A percentile compares a stretch with the other conserved stretches of the same genome.
Evolutionary conservation across 2,329 filamentous ascomycete species (phyloP).

Genomic region (Penicillium expansum): DNA sequence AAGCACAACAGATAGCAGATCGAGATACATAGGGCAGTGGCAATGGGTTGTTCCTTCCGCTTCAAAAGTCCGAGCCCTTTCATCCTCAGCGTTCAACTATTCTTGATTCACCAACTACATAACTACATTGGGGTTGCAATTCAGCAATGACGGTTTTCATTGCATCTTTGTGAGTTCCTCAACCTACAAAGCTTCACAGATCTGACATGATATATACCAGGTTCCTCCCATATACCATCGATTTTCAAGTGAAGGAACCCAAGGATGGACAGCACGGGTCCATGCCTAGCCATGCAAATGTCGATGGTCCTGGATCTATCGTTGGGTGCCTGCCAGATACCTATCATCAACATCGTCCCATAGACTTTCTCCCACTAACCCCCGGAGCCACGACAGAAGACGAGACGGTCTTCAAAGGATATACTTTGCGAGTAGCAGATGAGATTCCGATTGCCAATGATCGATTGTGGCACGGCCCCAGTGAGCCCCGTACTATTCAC

Average conservation of each 20-base stretch:
- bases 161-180: slow-evolving; percentile 33
- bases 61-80: background rate
- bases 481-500: slow-evolving; percentile 69
- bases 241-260: slow-evolving; percentile 31
- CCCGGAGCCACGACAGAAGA: slow-evolving; percentile 41
- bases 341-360: slow-evolving; percentile 14
- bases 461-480: slow-evolving; percentile 39
- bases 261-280: slow-evolving; percentile 23
- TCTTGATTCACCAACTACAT: no score
- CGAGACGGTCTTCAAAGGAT: slow-evolving; percentile 40
- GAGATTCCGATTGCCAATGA: slow-evolving; percentile 32
- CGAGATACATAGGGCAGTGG: background rate
- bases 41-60: background rate
- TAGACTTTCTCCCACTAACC: slow-evolving; percentile 29
- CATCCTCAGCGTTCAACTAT: background rate
- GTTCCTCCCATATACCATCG: slow-evolving; percentile 40
- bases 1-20: background rate
- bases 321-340: slow-evolving; percentile 26
- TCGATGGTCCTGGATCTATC: slow-evolving; percentile 23
- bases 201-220: slow-evolving; percentile 17
- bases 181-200: background rate
- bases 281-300: slow-evolving; percentile 22
- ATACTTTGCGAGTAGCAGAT: slow-evolving; percentile 27
- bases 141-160: slow-evolving; percentile 35
- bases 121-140: no score